Evolutionary conservation across 169 alveolate species (phyloP), one percentile per base, ranked within the genome.

Genomic region (Plasmodium knowlesi): DNA sequence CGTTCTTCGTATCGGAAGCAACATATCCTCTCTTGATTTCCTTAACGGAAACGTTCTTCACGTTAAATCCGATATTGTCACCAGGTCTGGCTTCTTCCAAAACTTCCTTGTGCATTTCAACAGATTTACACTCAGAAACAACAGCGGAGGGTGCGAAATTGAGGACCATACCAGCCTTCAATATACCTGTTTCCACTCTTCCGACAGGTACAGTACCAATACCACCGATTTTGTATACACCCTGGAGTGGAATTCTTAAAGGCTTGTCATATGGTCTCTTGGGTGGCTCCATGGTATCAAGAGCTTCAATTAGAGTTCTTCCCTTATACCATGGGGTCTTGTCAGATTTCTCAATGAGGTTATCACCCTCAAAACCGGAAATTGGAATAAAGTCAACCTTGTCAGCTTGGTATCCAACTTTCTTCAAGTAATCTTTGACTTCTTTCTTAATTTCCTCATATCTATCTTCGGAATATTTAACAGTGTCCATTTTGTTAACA

Each of bases 131-230:
- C 98, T 98, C 99, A 85, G 99, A 98, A 92, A 99, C 97, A 94
- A 99, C 95, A 92, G 98, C 99, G 54, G 96, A 96, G 81, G 99
- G 99, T 84, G 99, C 99, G 90, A 99, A 98, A 84, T 98, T 97
- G 57, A 97, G 92, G 67, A 95, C 95, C 96, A 94, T 93, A 82
- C 96, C 97, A 3, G 97, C 95, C 96, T 97, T 98, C 93, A 99
- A 97, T 83, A 98, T 92, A 92, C 99, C 99, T 83, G 99, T 98
- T 96, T 99, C 99, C 25, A 99, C 99, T 94, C 99, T 98, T 72
- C 99, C 99, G 82, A 98, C 99, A 79, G 99, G 99, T 93, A 99
- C 99, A 61, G 99, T 98, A 94, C 99, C 99, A 92, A 98, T 98
- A 97, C 99, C 99, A 85, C 99, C 99, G 95, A 99, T 99, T 98